phyloP scores from a whole-genome alignment of 164 flowering plant species.

The Vitis vinifera region ASM3070453v1 NC_081815.1:3233501-3234000 shows the following conservation, averaged over 20 bases:
- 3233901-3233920: neutral
- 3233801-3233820: neutral
- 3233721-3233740: neutral
- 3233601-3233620: neutral
- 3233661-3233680: neutral
- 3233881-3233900: neutral
- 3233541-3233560: slow-evolving; percentile 41
- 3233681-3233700: neutral
- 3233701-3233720: neutral
- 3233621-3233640: neutral
- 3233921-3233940: neutral
- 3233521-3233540: slow-evolving; percentile 49
- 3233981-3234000: too few species aligned
- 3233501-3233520: slow-evolving; percentile 55
- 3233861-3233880: neutral
- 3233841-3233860: neutral
- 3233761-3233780: neutral
- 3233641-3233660: neutral
- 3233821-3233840: neutral
- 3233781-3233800: neutral
- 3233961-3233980: too few species aligned
- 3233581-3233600: too few species aligned
- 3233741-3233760: too few species aligned
- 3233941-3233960: too few species aligned
- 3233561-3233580: slow-evolving; percentile 9